phyloP scores from a whole-genome alignment of 1,284 basidiomycete genomes.

The Ganoderma lucidum region DNA sequence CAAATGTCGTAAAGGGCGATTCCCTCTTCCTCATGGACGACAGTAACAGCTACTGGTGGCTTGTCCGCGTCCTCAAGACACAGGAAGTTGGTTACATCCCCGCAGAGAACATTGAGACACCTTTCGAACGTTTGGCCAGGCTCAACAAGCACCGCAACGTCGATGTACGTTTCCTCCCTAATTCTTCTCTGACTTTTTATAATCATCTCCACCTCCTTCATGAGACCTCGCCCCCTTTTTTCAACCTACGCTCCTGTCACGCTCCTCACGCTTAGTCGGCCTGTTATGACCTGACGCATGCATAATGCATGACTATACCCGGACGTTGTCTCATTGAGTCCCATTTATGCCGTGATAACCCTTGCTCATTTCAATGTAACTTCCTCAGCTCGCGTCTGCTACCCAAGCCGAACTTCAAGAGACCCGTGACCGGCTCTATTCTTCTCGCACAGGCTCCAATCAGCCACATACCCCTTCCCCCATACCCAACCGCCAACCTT shows the following conservation, averaged over 20 bases:
- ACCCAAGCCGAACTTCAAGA: slow-evolving; percentile 70
- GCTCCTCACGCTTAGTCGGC: background rate
- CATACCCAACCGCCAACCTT: slow-evolving; percentile 43
- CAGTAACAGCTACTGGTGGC: slow-evolving; percentile 98
- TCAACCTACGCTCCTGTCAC: background rate
- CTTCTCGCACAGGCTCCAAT: slow-evolving; percentile 54
- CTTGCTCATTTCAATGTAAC: background rate
- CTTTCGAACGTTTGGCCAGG: slow-evolving; percentile 93
- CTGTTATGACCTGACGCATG: background rate
- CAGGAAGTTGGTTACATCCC: slow-evolving; percentile 99
- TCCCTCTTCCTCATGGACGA: slow-evolving; percentile 94
- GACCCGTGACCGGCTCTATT: slow-evolving; percentile 59
- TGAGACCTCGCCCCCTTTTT: background rate
- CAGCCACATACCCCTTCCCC: slow-evolving; percentile 55
- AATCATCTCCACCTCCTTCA: background rate
- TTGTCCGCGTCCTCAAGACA: slow-evolving; percentile 94
- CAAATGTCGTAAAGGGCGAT: slow-evolving; percentile 96
- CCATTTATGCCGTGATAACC: background rate
- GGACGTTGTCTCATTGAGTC: background rate
- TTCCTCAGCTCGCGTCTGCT: slow-evolving; percentile 70
- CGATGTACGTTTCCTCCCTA: slow-evolving; percentile 68
- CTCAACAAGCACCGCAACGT: slow-evolving; percentile 99
- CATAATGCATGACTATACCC: background rate
- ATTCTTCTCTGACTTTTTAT: background rate
- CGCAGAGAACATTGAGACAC: slow-evolving; percentile 99